phyloP scores from a whole-genome alignment of 768 basidiomycete species.

The Gautieria morchelliformis region DNA sequence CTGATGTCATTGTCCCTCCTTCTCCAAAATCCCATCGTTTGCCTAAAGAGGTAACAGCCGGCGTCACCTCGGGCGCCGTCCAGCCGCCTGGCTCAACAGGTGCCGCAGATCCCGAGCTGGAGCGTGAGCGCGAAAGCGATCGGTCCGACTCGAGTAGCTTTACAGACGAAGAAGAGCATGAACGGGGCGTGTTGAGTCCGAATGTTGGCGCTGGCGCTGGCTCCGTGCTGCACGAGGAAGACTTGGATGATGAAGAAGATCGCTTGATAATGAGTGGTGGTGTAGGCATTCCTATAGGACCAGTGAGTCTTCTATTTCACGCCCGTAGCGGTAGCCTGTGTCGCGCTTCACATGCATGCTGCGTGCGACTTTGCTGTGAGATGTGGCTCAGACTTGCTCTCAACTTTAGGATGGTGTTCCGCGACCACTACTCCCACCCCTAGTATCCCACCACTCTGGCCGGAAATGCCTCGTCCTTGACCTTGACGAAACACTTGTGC shows the following conservation, averaged over 20 bases:
- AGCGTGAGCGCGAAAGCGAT: slow-evolving; percentile 40
- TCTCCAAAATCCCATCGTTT: slow-evolving; percentile 25
- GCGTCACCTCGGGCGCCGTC: slow-evolving; percentile 84
- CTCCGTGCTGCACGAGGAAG: slow-evolving; percentile 40
- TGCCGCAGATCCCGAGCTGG: slow-evolving; percentile 24
- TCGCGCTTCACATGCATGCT: too few relatives aligned
- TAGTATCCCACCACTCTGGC: slow-evolving; percentile 71
- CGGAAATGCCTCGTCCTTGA: slow-evolving; percentile 95
- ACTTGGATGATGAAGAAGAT: slow-evolving; percentile 80
- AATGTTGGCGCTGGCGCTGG: not conserved
- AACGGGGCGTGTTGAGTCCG: slow-evolving; percentile 28
- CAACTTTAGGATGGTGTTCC: slow-evolving; percentile 68
- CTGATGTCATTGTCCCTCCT: slow-evolving; percentile 10
- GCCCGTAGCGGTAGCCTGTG: not conserved
- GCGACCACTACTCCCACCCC: slow-evolving; percentile 78
- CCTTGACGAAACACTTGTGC: slow-evolving; percentile 93
- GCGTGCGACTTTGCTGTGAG: slow-evolving; percentile 3
- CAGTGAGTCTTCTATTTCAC: slow-evolving; percentile 43
- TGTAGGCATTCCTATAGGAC: slow-evolving; percentile 88
- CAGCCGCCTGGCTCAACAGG: slow-evolving; percentile 83
- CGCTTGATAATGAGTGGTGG: slow-evolving; percentile 84
- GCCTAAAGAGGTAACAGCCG: slow-evolving; percentile 71
- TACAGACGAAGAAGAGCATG: slow-evolving; percentile 58
- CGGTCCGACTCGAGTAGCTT: slow-evolving; percentile 60
- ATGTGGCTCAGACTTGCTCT: not conserved